Evolutionary conservation across 2,329 filamentous ascomycete genomes (phyloP).

Genomic region (Talaromyces piceae): DNA sequence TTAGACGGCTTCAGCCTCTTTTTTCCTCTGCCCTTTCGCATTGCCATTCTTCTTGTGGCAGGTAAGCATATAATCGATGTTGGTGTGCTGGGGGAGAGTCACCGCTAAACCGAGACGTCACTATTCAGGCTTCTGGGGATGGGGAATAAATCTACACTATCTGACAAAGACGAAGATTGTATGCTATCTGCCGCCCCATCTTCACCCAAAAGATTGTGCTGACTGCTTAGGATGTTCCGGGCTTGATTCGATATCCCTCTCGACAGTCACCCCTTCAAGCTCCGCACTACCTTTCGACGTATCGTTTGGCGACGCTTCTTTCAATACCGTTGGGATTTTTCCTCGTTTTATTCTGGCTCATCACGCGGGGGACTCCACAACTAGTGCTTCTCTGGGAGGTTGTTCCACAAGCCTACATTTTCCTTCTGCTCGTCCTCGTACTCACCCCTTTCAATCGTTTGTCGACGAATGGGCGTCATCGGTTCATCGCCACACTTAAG

Average conservation of each 20-base stretch:
- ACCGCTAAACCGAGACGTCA: slow-evolving; percentile 11
- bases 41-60: slow-evolving; percentile 76
- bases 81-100: not conserved
- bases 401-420: slow-evolving; percentile 76
- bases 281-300: slow-evolving; percentile 73
- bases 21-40: slow-evolving; percentile 81
- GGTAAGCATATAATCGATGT: slow-evolving; percentile 48
- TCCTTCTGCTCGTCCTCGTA: slow-evolving; percentile 64
- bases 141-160: slow-evolving; percentile 86
- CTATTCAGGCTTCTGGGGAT: slow-evolving; percentile 77
- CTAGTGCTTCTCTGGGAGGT: slow-evolving; percentile 73
- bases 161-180: slow-evolving; percentile 70
- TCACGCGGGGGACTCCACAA: slow-evolving; percentile 62
- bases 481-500: slow-evolving; percentile 67
- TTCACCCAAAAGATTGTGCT: not conserved
- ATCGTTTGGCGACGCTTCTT: slow-evolving; percentile 73
- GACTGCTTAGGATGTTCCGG: slow-evolving; percentile 60
- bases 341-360: slow-evolving; percentile 73
- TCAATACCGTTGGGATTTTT: slow-evolving; percentile 64
- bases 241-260: slow-evolving; percentile 76
- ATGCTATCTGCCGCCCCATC: slow-evolving; percentile 2
- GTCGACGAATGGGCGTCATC: slow-evolving; percentile 63
- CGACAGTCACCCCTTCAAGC: slow-evolving; percentile 63
- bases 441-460: slow-evolving; percentile 62
- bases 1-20: slow-evolving; percentile 80